A percentile compares a stretch with the other conserved stretches of the same genome.
Conservation (phyloP, 1,284 basidiomycete species). For the Rhizoctonia solani region DNA sequence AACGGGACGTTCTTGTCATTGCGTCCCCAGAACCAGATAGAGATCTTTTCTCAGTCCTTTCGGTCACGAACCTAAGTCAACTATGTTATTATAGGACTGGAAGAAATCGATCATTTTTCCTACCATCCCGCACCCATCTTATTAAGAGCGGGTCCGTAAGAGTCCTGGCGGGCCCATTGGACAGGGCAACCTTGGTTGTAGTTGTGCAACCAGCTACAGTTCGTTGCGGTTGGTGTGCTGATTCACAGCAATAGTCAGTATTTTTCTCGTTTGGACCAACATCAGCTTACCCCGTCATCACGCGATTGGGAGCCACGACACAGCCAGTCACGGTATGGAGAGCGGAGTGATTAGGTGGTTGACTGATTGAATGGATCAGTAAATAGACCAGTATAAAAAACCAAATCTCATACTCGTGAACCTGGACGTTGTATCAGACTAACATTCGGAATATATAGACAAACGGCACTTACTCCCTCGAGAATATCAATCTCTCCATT, state of each 20-base stretch:
- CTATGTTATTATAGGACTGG: background rate
- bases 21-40: constrained; percentile 58
- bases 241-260: background rate
- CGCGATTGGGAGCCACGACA: constrained; percentile 45
- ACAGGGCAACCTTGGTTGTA: constrained; percentile 69
- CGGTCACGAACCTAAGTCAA: constrained; percentile 35
- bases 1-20: constrained; percentile 48
- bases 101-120: constrained; percentile 31
- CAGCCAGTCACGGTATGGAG: constrained; percentile 56
- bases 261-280: constrained; percentile 35
- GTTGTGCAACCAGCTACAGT: constrained; percentile 58
- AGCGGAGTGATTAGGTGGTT: constrained; percentile 54
- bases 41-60: constrained; percentile 39
- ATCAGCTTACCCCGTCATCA: constrained; percentile 41
- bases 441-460: constrained; percentile 10
- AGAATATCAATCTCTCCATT: constrained; percentile 54
- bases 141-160: constrained; percentile 65
- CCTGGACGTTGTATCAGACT: background rate
- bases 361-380: background rate
- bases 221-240: constrained; percentile 49
- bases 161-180: constrained; percentile 49
- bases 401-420: constrained; percentile 17
- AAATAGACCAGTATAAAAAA: background rate
- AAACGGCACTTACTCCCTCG: constrained; percentile 49
- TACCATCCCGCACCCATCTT: constrained; percentile 61